These are phyloP conservation scores for Mitragyna speciosa DNA, from an alignment of 257 asterid genomes.

Conservation along the genomic window DNA sequence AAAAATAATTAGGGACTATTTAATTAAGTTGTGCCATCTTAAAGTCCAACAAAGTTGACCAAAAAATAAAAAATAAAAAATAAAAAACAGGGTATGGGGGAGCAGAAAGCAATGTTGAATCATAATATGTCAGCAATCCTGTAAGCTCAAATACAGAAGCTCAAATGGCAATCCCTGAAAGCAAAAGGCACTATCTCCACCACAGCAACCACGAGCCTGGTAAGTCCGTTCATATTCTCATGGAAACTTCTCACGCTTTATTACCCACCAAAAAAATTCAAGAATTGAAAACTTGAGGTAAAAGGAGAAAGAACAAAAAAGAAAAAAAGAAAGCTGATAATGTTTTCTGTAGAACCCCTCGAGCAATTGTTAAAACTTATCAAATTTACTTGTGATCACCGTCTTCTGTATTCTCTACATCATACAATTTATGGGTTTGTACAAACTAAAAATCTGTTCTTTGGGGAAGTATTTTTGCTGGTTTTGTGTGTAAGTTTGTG, in stretches of 20 bases:
- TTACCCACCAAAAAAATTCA: no score
- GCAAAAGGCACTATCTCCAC: not conserved
- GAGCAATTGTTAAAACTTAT: not conserved
- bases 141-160: conserved; percentile 8
- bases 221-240: not conserved
- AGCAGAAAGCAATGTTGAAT: not conserved
- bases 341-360: not conserved
- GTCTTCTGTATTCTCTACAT: not conserved
- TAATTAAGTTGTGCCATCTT: no score
- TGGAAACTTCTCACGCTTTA: no score
- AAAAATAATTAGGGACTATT: no score
- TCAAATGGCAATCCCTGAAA: not conserved
- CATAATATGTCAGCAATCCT: not conserved
- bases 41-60: no score
- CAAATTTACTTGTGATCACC: not conserved
- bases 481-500: not conserved
- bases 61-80: not conserved
- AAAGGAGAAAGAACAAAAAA: not conserved
- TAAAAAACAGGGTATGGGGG: not conserved
- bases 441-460: no score
- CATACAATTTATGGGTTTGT: not conserved
- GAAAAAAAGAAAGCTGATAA: not conserved
- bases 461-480: not conserved
- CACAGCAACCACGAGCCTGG: not conserved
- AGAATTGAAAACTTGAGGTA: not conserved